These are phyloP conservation scores for Podaxis carcinomalis DNA, from an alignment of 768 basidiomycete species.

Conservation along the genomic window DNA sequence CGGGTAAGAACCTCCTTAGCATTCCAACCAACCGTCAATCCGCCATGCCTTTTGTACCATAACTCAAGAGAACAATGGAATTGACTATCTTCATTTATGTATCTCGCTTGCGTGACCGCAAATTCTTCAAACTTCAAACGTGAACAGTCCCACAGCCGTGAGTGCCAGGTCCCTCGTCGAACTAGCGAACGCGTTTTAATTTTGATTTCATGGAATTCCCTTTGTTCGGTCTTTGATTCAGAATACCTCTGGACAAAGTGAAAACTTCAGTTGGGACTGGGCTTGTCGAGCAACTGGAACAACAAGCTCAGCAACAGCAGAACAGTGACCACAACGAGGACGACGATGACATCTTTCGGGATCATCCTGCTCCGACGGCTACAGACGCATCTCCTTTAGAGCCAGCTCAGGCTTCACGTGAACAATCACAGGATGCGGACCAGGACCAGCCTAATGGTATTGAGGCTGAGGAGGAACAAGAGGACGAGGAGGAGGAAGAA, in stretches of 20 bases:
- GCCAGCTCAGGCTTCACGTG: not conserved
- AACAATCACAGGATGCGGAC: conserved; percentile 29
- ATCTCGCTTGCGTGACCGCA: conserved; percentile 34
- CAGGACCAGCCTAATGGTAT: conserved; percentile 28
- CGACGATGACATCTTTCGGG: conserved; percentile 1
- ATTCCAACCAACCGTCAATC: conserved; percentile 43
- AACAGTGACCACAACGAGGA: conserved; percentile 37
- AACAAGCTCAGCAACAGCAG: conserved; percentile 35
- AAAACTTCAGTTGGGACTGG: conserved; percentile 49
- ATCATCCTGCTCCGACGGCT: not conserved
- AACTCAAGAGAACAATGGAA: conserved; percentile 13
- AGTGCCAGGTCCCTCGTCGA: conserved; percentile 32
- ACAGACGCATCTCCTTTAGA: not conserved
- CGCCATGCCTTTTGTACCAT: conserved; percentile 14
- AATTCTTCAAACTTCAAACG: conserved; percentile 24
- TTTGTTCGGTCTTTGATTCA: conserved; percentile 17
- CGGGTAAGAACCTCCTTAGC: conserved; percentile 21
- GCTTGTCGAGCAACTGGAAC: conserved; percentile 45
- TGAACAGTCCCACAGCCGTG: conserved; percentile 57
- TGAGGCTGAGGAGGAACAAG: conserved; percentile 33
- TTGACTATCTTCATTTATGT: conserved; percentile 22
- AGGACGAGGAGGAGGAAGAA: conserved; percentile 26
- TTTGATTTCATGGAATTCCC: not conserved
- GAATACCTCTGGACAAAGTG: conserved; percentile 36
- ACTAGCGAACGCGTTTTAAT: not conserved